Percentiles rank a stretch among this genome's conserved stretches.
phyloP scores from a whole-genome alignment of 1,139 yeast genomes.

The Sugiyamaella castrensis region DNA sequence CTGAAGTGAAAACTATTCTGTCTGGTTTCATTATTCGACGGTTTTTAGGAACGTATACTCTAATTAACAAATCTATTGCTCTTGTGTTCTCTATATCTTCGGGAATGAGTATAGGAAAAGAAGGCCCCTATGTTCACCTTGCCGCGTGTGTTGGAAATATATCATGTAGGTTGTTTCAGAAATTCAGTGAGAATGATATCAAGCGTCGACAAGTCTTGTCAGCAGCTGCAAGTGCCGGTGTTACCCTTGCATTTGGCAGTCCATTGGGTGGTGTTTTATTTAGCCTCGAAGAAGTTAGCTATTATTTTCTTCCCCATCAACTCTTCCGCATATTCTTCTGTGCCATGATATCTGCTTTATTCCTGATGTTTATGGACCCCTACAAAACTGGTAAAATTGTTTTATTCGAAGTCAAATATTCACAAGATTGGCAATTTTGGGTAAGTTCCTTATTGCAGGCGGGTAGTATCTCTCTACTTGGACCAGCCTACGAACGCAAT shows the following conservation, averaged over 20 bases:
- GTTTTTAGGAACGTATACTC: slow-evolving; percentile 55
- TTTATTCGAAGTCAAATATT: slow-evolving; percentile 53
- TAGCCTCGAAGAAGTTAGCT: slow-evolving; percentile 62
- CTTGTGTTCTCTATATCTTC: slow-evolving; percentile 61
- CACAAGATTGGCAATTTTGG: slow-evolving; percentile 52
- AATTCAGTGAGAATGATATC: slow-evolving; percentile 50
- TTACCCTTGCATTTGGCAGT: slow-evolving; percentile 67
- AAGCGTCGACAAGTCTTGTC: slow-evolving; percentile 57
- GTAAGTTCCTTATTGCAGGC: not conserved
- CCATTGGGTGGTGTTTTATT: slow-evolving; percentile 69
- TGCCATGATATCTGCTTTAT: slow-evolving; percentile 57
- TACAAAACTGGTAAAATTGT: slow-evolving; percentile 65
- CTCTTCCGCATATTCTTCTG: slow-evolving; percentile 59
- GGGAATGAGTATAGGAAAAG: slow-evolving; percentile 65
- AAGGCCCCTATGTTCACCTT: slow-evolving; percentile 70
- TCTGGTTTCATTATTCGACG: slow-evolving; percentile 41
- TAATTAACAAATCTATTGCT: slow-evolving; percentile 51
- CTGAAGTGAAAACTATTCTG: slow-evolving; percentile 49
- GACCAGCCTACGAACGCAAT: no score
- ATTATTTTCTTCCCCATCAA: slow-evolving; percentile 57
- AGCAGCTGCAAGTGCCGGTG: slow-evolving; percentile 68
- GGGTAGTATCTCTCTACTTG: no score
- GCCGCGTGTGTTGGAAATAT: slow-evolving; percentile 68
- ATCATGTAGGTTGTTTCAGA: slow-evolving; percentile 50
- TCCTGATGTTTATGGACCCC: slow-evolving; percentile 56